Conservation (phyloP, 2,329 filamentous ascomycete genomes). For the Dryadomyces quercus-mongolicae region DNA sequence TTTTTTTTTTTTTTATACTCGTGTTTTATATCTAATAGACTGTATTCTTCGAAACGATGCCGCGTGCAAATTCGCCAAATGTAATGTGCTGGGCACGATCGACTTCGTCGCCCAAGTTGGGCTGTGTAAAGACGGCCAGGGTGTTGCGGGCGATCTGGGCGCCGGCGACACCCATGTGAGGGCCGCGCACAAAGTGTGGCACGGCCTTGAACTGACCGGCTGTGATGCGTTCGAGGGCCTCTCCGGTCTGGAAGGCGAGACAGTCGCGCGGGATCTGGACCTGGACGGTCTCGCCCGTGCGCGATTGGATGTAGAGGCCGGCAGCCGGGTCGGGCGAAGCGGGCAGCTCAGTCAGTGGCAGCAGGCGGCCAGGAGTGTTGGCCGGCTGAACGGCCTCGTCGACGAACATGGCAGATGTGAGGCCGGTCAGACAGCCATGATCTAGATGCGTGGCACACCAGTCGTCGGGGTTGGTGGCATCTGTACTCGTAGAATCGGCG, state of each 20-base stretch:
- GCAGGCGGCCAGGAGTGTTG: constrained; percentile 15
- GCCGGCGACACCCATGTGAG: constrained; percentile 31
- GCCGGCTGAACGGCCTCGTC: constrained; percentile 46
- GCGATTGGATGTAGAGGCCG: constrained; percentile 88
- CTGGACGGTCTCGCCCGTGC: constrained; percentile 72
- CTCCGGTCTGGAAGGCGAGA: constrained; percentile 91
- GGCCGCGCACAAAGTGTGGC: constrained; percentile 85
- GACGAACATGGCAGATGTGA: constrained; percentile 93
- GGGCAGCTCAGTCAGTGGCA: constrained; percentile 56
- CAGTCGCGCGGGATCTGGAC: constrained; percentile 85
- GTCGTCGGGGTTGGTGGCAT: constrained; percentile 57
- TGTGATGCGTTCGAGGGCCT: constrained; percentile 84
- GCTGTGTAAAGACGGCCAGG: constrained; percentile 92
- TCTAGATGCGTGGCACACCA: constrained; percentile 92
- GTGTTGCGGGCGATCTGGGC: constrained; percentile 67
- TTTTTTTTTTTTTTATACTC: not conserved
- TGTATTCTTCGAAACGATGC: constrained; percentile 47
- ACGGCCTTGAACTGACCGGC: constrained; percentile 86
- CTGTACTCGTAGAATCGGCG: too few species aligned
- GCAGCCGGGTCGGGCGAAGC: constrained; percentile 70
- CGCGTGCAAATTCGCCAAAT: constrained; percentile 65
- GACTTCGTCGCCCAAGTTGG: constrained; percentile 72
- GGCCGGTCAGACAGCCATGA: constrained; percentile 84
- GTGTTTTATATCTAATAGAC: constrained; percentile 24
- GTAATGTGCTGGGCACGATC: constrained; percentile 54